phyloP scores from a whole-genome alignment of 2,329 filamentous ascomycete species.

The Colletotrichum sidae region DNA sequence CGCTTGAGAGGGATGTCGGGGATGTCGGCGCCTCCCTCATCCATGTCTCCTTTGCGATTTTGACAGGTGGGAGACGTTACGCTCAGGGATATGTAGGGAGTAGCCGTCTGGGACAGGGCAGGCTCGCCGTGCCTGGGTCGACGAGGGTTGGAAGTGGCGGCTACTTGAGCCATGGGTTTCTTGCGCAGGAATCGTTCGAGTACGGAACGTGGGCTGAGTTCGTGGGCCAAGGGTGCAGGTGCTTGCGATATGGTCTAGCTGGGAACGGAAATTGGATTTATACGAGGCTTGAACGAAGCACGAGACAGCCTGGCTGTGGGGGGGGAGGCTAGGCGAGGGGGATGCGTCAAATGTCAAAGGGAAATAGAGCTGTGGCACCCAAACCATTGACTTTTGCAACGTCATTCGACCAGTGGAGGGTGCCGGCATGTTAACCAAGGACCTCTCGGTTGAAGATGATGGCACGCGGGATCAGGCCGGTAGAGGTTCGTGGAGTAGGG shows the following conservation, averaged over 20 bases:
- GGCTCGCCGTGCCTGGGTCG: conserved; percentile 29
- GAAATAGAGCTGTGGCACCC: conserved; percentile 11
- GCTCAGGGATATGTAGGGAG: conserved; percentile 18
- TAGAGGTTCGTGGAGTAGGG: neutral
- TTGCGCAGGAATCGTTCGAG: conserved; percentile 23
- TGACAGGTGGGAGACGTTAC: conserved; percentile 12
- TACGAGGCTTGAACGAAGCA: neutral
- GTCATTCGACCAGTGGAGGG: conserved; percentile 12
- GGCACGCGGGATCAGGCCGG: conserved; percentile 10
- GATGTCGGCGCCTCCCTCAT: conserved; percentile 38
- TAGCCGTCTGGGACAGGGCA: conserved; percentile 8
- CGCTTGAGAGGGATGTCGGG: conserved; percentile 41
- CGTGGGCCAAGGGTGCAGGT: neutral
- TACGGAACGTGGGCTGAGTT: conserved; percentile 17
- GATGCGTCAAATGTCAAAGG: conserved; percentile 24
- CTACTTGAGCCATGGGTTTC: conserved; percentile 30
- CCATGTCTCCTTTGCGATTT: conserved; percentile 13
- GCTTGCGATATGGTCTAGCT: neutral
- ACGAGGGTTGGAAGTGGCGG: conserved; percentile 11
- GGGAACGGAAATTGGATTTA: conserved; percentile 22
- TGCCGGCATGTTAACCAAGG: conserved; percentile 15
- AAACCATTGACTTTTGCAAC: conserved; percentile 26
- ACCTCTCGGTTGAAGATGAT: conserved; percentile 18
- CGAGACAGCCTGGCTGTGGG: neutral
- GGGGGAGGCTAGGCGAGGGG: neutral